Evolutionary conservation across 495 filamentous ascomycete species (phyloP), one percentile per base, ranked within the genome.

Genomic region (Penicillium samsonianum): DNA sequence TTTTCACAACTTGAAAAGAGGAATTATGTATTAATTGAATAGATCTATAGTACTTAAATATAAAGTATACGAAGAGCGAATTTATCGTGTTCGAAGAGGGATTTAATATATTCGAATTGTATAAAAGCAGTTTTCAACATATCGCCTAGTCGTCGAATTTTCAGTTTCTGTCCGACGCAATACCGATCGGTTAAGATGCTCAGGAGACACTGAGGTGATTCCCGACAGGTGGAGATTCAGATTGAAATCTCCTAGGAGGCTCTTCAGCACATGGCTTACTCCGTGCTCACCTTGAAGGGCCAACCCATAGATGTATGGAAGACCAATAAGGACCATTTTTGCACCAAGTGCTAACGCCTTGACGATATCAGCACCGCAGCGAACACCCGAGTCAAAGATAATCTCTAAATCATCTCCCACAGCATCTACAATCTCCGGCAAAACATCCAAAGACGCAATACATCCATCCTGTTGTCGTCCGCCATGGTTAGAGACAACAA

Each of bases 331-430:
- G 0, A 83, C 79, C 14, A 69, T 75, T 60, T 81, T 77, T 0
- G 80, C 83, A 0, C 83, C 82, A 10, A 85, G 67, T 1, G 80
- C 77, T 12, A 86, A 60, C 0, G 80, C 79, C 58, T 82, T 82
- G 25, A 74, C 43, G 14, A 80, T 71, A 70, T 82, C 79, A 2
- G 68, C 73, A 16, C 78, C 82, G 0, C 69, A 73, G 16, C 80
- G 67, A 14, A 83, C 67, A 4, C 79, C 81, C 10, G 69, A 74
- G 60, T 84, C 81, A 48, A 80, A 79, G 16, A 80, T 48, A 6
- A 82, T 72, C 5, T 72, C 75, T 16, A 78, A 30, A 41, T 70
- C 60, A 38, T 74, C 69, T 22, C 75, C 75, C 0, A 82, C 81
- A 0, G 76, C 77, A 10, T 78, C 74, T 7, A 75, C 78, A 60